Conservation (phyloP, 495 filamentous ascomycete genomes). For the Annulohypoxylon bovei region DNA sequence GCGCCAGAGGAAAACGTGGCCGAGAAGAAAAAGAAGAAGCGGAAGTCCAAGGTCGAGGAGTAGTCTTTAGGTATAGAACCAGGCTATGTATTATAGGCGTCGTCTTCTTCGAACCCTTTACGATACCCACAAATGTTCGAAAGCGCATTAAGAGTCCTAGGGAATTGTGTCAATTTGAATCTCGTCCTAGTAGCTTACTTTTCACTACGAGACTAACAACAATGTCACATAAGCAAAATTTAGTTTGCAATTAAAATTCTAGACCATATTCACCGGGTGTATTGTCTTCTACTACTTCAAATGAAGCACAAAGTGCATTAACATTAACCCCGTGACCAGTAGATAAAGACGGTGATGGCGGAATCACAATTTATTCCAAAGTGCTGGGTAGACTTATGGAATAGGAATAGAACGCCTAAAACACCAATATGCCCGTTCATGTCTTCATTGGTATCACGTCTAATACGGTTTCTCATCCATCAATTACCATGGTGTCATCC, state of each 20-base stretch:
- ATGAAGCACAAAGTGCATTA: background rate
- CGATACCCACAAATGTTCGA: slow-evolving; percentile 34
- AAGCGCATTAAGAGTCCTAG: background rate
- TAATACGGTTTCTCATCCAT: slow-evolving; percentile 37
- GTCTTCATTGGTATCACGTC: slow-evolving; percentile 39
- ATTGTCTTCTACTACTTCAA: background rate
- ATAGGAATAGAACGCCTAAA: slow-evolving; percentile 27
- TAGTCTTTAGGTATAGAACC: slow-evolving; percentile 4
- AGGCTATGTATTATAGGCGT: slow-evolving; percentile 13
- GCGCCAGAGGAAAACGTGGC: slow-evolving; percentile 78
- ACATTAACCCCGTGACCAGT: background rate
- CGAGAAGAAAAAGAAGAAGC: slow-evolving; percentile 68
- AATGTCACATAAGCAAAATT: background rate
- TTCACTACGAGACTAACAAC: background rate
- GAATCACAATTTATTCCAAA: slow-evolving; percentile 12
- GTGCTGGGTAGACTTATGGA: background rate
- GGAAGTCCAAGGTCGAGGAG: slow-evolving; percentile 63
- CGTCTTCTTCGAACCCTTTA: slow-evolving; percentile 14
- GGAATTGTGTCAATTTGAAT: background rate
- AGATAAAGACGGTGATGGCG: background rate
- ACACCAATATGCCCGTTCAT: slow-evolving; percentile 32
- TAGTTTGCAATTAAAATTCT: background rate
- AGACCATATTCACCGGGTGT: background rate
- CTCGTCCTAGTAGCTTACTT: background rate
- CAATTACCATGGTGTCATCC: slow-evolving; percentile 91